phyloP scores from a whole-genome alignment of 208 protist species.

The Acanthamoeba quina region DNA sequence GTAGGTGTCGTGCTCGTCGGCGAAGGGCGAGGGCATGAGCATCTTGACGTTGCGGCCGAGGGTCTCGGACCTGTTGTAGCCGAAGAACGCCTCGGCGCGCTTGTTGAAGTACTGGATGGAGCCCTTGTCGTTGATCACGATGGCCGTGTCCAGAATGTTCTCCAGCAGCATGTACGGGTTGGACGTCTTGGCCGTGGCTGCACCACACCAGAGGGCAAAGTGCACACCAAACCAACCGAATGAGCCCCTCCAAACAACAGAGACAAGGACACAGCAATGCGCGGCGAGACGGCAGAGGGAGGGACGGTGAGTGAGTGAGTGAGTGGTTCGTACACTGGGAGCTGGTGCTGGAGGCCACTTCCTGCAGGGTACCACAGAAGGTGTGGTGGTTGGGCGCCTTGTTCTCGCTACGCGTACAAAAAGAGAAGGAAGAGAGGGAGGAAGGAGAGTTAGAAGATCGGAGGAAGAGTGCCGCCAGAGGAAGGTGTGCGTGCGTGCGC shows the following conservation, averaged over 20 bases:
- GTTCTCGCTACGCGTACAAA: neutral
- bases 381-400: conserved; percentile 24
- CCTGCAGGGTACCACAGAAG: conserved; percentile 17
- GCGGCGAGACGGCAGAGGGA: neutral
- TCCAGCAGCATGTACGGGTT: conserved; percentile 16
- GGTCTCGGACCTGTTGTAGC: conserved; percentile 23
- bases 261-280: neutral
- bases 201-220: too few species aligned
- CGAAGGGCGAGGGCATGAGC: conserved; percentile 60
- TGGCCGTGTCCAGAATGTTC: conserved; percentile 40
- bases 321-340: neutral
- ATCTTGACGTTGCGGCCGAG: conserved; percentile 66
- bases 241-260: neutral
- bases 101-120: conserved; percentile 46
- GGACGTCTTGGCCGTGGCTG: neutral
- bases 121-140: conserved; percentile 54
- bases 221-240: neutral
- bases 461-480: neutral
- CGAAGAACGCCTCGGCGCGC: conserved; percentile 52
- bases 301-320: too few species aligned
- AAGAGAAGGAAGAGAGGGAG: neutral
- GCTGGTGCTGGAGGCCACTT: neutral
- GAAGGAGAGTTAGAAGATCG: neutral
- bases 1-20: conserved; percentile 56
- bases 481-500: neutral